These are phyloP conservation scores for Notholithocarpus densiflorus DNA, from an alignment of 306 rosid genomes.

Conservation along the genomic window DNA sequence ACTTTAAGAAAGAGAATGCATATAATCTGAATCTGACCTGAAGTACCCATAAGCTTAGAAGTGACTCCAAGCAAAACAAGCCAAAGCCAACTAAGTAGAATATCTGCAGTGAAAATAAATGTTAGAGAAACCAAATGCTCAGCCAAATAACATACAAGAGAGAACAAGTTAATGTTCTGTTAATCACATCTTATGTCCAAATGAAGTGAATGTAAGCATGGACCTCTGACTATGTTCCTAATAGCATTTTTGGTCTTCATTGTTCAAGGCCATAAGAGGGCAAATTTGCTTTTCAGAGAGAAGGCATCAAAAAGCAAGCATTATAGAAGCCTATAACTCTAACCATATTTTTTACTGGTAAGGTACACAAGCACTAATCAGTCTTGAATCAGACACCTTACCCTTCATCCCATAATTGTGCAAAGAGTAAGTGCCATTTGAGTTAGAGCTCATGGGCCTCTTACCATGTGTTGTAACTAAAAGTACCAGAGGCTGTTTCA, in stretches of 20 bases:
- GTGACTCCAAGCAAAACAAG: constrained; percentile 91
- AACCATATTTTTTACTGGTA: not conserved
- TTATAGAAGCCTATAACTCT: not conserved
- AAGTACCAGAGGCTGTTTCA: too few species aligned
- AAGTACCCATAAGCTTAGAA: constrained; percentile 43
- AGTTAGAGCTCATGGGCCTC: too few species aligned
- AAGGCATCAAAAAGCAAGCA: not conserved
- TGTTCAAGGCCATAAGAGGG: not conserved
- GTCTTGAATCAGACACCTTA: too few species aligned
- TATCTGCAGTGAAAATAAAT: constrained; percentile 47
- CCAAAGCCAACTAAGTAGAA: constrained; percentile 91
- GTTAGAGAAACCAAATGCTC: constrained; percentile 7
- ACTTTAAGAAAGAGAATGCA: not conserved
- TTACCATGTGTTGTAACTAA: too few species aligned
- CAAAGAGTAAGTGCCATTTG: too few species aligned
- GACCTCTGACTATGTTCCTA: not conserved
- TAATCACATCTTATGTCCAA: not conserved
- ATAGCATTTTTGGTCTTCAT: not conserved
- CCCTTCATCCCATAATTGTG: too few species aligned
- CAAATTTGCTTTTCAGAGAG: not conserved
- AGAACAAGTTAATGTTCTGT: not conserved
- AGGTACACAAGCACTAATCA: too few species aligned
- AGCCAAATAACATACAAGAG: constrained; percentile 8
- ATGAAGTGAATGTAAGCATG: not conserved
- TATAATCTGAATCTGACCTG: not conserved